A percentile compares a stretch with the other conserved stretches of the same genome.
Conservation (phyloP, 2,329 filamentous ascomycete genomes). For the Sporothrix mexicana region DNA sequence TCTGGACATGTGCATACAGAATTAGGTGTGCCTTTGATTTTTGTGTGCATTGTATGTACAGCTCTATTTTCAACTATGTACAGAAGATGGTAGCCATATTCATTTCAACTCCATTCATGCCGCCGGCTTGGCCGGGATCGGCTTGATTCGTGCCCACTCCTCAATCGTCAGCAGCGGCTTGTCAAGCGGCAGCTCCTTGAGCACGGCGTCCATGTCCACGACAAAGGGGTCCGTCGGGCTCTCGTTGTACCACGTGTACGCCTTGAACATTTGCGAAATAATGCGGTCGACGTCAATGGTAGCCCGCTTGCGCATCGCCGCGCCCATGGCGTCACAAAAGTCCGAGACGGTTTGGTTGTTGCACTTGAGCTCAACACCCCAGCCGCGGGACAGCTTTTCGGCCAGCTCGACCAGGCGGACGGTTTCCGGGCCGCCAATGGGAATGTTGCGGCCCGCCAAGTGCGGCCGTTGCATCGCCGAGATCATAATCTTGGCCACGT, state of each 20-base stretch:
- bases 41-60: slow-evolving; percentile 14
- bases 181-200: slow-evolving; percentile 43
- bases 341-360: slow-evolving; percentile 46
- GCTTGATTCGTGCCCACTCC: slow-evolving; percentile 43
- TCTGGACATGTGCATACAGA: not conserved
- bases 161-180: slow-evolving; percentile 45
- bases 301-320: slow-evolving; percentile 45
- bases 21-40: not conserved
- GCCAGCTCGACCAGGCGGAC: slow-evolving; percentile 45
- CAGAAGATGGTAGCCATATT: not conserved
- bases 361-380: slow-evolving; percentile 43
- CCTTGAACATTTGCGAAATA: slow-evolving; percentile 49
- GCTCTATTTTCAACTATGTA: slow-evolving; percentile 10
- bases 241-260: slow-evolving; percentile 51
- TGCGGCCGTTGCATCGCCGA: slow-evolving; percentile 44
- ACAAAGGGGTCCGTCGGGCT: slow-evolving; percentile 47
- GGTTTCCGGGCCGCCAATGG: slow-evolving; percentile 47
- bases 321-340: slow-evolving; percentile 42
- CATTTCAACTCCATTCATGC: not conserved
- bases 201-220: slow-evolving; percentile 46
- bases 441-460: slow-evolving; percentile 46
- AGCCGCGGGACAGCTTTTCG: slow-evolving; percentile 44
- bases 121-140: slow-evolving; percentile 31
- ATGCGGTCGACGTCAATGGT: slow-evolving; percentile 45
- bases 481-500: slow-evolving; percentile 49